Evolutionary conservation across 2,329 filamentous ascomycete species (phyloP).

Genomic region (Xylariomycetidae sp.): DNA sequence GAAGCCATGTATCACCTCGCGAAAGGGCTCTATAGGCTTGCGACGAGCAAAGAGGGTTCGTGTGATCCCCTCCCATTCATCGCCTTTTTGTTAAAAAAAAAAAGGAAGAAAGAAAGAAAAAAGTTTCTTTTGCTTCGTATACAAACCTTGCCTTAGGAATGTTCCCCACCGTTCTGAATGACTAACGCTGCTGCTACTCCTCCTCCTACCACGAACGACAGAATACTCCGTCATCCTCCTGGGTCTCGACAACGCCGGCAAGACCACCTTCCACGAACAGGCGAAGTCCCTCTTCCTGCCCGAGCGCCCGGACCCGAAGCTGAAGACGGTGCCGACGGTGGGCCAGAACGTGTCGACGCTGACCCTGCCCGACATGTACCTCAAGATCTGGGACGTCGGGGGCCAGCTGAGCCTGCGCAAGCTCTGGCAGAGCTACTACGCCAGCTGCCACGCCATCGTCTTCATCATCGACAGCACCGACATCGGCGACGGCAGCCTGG

Average conservation of each 20-base stretch:
- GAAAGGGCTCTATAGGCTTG: conserved; percentile 91
- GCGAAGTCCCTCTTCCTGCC: conserved; percentile 83
- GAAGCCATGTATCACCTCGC: conserved; percentile 99
- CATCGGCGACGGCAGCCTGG: conserved; percentile 75
- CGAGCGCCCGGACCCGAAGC: conserved; percentile 57
- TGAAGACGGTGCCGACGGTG: conserved; percentile 90
- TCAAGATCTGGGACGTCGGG: conserved; percentile 98
- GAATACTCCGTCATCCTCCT: conserved; percentile 97
- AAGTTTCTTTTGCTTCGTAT: too few species aligned
- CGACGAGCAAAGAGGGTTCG: conserved; percentile 91
- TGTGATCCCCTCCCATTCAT: conserved; percentile 3
- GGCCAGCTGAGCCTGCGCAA: conserved; percentile 85
- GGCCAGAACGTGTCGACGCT: conserved; percentile 96
- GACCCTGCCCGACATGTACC: conserved; percentile 86
- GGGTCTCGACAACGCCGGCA: conserved; percentile 95
- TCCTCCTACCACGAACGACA: conserved; percentile 29
- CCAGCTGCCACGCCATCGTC: conserved; percentile 90
- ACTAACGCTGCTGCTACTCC: neutral
- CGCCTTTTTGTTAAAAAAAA: neutral
- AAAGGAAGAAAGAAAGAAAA: neutral
- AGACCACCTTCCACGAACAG: conserved; percentile 96
- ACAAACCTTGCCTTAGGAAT: conserved; percentile 6
- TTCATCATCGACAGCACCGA: conserved; percentile 97
- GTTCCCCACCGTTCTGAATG: conserved; percentile 3
- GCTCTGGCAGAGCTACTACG: conserved; percentile 95